Evolutionary conservation across 1,284 basidiomycete species (phyloP).

Genomic region (Vanrija pseudolonga): DNA sequence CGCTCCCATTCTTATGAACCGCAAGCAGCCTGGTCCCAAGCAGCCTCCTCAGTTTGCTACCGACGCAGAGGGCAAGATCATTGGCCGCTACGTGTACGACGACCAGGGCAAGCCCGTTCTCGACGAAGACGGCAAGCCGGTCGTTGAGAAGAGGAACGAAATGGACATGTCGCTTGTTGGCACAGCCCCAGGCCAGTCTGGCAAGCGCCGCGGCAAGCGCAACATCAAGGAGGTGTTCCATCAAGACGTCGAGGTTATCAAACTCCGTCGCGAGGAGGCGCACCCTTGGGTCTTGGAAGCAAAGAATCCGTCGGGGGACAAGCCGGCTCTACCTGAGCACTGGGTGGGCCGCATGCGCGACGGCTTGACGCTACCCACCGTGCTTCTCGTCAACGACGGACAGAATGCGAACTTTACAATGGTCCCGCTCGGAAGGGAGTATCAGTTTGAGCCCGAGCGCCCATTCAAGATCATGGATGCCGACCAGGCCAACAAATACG

Average conservation of each 20-base stretch:
- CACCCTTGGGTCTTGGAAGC: constrained; percentile 44
- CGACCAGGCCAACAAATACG: constrained; percentile 43
- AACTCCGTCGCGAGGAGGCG: constrained; percentile 40
- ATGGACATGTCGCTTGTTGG: constrained; percentile 41
- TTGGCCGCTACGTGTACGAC: constrained; percentile 41
- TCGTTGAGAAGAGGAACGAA: constrained; percentile 30
- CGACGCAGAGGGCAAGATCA: constrained; percentile 34
- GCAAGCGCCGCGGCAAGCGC: constrained; percentile 20
- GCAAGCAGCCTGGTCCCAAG: constrained; percentile 37
- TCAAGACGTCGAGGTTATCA: constrained; percentile 40
- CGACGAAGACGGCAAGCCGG: constrained; percentile 34
- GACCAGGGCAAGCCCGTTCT: constrained; percentile 37
- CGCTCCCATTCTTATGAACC: constrained; percentile 35
- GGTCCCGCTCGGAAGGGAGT: constrained; percentile 40
- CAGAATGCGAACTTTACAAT: constrained; percentile 33
- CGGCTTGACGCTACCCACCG: constrained; percentile 28
- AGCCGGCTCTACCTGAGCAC: constrained; percentile 26
- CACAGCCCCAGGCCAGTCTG: constrained; percentile 18
- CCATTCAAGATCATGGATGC: constrained; percentile 44
- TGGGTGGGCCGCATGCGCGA: constrained; percentile 44
- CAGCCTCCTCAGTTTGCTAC: constrained; percentile 27
- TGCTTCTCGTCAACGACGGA: constrained; percentile 40
- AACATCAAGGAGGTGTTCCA: constrained; percentile 41
- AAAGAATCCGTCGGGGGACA: constrained; percentile 22
- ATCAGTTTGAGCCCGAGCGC: constrained; percentile 40